Base-by-base conservation (phyloP, 2,329 filamentous ascomycete genomes). In the Fusarium illudens region DNA sequence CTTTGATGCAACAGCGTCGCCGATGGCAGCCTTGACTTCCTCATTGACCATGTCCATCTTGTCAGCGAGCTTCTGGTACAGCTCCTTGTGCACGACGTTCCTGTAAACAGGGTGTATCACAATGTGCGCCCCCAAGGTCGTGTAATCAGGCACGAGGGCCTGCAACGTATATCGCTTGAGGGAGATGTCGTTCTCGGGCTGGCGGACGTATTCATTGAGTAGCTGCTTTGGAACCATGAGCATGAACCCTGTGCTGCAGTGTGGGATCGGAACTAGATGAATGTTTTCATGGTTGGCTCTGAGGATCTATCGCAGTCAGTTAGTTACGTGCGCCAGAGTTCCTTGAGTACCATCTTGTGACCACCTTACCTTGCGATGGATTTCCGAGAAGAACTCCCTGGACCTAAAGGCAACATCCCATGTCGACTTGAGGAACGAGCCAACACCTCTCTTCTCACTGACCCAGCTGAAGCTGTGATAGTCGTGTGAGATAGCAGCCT, bases 41-140 rank as follows among this genome's bases (percentile, higher is more conserved):
- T 63, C 62, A 25, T 65, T 55, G 8, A 65, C 62, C 53, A 65
- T 65, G 3, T 27, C 22, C 62, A 63, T 65, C 10, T 65, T 63
- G 7, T 65, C 62, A 0, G 59, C 11, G 13, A 59, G 53, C n/a
- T 63, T 65, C 27, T 65, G 59, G 49, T 59, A 65, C 4, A 65
- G 62, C 25, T 65, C 62, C 37, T 46, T 46, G 25, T 65, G 62
- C 1, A 65, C 59, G 19, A 65, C 62, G 46, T 54, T 65, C 22
- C 62, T 63, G 59, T 65, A 65, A 29, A 65, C 62, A 4, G 59
- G 49, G 2, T 63, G 62, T 27, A 65, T 65, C 29, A 65, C 62
- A 8, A 65, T 65, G 1, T 63, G 62, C 19, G 62, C 33, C 2
- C 62, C 62, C 15, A 65, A 48, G 1, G 62, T 65, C 6, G 62